phyloP scores from a whole-genome alignment of 805 yeast species.

The Saturnispora kantuleensis region DNA sequence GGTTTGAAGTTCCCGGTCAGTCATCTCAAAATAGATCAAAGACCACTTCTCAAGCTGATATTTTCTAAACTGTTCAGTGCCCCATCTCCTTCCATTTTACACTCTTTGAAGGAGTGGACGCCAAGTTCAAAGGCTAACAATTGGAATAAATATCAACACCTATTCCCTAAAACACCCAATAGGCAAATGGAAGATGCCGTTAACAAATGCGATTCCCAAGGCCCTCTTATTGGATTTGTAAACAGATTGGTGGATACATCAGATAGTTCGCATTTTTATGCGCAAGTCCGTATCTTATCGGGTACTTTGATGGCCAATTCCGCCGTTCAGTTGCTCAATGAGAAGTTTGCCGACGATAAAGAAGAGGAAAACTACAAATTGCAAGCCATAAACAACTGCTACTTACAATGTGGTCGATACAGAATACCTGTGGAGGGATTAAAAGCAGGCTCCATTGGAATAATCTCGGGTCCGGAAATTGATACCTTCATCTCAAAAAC shows the following conservation, averaged over 20 bases:
- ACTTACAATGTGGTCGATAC: conserved; percentile 64
- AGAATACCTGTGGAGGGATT: conserved; percentile 36
- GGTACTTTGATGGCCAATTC: conserved; percentile 47
- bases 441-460: conserved; percentile 53
- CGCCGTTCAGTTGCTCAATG: conserved; percentile 47
- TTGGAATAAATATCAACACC: conserved; percentile 15
- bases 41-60: conserved; percentile 45
- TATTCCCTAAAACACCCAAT: conserved; percentile 17
- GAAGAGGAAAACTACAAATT: conserved; percentile 15
- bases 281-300: conserved; percentile 50
- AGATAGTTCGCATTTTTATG: conserved; percentile 42
- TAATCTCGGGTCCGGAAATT: conserved; percentile 50
- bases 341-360: conserved; percentile 42
- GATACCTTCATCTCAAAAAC: conserved; percentile 46
- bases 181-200: conserved; percentile 17
- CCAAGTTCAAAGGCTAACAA: conserved; percentile 33
- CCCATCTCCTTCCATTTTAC: conserved; percentile 41
- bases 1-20: conserved; percentile 32
- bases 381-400: conserved; percentile 34
- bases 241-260: conserved; percentile 48
- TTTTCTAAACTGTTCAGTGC: conserved; percentile 45
- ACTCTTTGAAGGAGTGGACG: conserved; percentile 28
- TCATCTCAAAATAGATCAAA: conserved; percentile 43
- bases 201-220: conserved; percentile 27
- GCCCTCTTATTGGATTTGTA: conserved; percentile 42